phyloP scores from a whole-genome alignment of 805 yeast genomes.

The Brettanomyces sp. region DNA sequence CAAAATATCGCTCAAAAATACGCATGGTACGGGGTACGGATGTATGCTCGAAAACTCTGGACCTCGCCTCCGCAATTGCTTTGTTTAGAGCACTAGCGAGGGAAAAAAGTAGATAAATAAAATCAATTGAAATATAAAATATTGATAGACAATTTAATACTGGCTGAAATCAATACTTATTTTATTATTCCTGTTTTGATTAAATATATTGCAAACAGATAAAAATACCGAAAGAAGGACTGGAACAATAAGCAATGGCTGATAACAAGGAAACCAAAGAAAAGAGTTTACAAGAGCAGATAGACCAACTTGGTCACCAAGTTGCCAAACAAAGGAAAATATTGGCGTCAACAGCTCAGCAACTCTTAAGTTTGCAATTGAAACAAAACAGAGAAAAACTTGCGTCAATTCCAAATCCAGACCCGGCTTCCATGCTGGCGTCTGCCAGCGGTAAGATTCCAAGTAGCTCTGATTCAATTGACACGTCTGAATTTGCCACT shows the following conservation, averaged over 20 bases:
- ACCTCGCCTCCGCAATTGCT: no score
- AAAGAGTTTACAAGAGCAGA: conserved; percentile 30
- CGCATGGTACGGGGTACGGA: no score
- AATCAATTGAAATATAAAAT: no score
- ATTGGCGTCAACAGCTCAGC: conserved; percentile 72
- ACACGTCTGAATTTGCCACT: conserved; percentile 54
- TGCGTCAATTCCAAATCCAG: conserved; percentile 14
- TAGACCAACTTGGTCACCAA: conserved; percentile 36
- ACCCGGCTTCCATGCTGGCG: neutral
- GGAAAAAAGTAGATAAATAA: no score
- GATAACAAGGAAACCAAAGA: conserved; percentile 6
- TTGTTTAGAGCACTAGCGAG: no score
- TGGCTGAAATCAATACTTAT: no score
- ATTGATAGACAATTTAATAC: no score
- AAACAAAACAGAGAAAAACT: conserved; percentile 31
- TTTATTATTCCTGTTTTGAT: neutral
- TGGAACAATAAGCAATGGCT: neutral
- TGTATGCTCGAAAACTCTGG: no score
- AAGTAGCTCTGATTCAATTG: conserved; percentile 14
- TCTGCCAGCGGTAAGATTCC: neutral
- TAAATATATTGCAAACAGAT: neutral
- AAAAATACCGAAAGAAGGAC: neutral
- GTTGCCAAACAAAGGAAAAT: conserved; percentile 59
- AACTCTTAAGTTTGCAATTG: conserved; percentile 62
- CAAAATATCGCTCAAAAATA: no score